Conservation (phyloP, 2,329 filamentous ascomycete genomes). For the Diaporthe vaccinii region DNA sequence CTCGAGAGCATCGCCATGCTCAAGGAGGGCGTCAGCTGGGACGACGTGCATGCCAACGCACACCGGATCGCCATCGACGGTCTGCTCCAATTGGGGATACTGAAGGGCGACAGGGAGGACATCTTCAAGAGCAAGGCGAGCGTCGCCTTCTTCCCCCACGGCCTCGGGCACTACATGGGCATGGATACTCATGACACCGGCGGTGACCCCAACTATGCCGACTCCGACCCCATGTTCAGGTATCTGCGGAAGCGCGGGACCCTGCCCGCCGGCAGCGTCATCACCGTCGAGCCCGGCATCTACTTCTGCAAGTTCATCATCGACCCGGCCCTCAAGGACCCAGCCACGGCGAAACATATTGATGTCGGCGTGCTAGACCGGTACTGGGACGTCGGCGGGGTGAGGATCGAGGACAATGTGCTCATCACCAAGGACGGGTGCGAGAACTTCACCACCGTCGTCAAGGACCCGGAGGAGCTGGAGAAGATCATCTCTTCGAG, state of each 20-base stretch:
- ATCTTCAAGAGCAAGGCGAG: slow-evolving; percentile 85
- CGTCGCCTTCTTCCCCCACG: slow-evolving; percentile 81
- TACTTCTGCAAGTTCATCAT: slow-evolving; percentile 96
- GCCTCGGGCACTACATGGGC: slow-evolving; percentile 83
- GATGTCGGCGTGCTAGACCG: slow-evolving; percentile 78
- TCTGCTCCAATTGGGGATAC: slow-evolving; percentile 80
- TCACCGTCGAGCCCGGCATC: slow-evolving; percentile 95
- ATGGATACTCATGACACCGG: slow-evolving; percentile 94
- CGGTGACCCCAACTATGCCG: slow-evolving; percentile 81
- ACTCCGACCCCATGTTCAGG: slow-evolving; percentile 86
- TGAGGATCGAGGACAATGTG: slow-evolving; percentile 77
- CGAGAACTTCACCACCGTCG: slow-evolving; percentile 75
- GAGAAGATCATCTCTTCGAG: slow-evolving; percentile 64
- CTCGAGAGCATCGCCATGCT: slow-evolving; percentile 79
- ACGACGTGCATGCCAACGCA: slow-evolving; percentile 83
- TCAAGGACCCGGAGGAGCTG: slow-evolving; percentile 72
- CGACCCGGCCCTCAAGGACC: slow-evolving; percentile 80
- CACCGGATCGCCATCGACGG: slow-evolving; percentile 88
- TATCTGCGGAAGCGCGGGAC: slow-evolving; percentile 85
- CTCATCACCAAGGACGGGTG: slow-evolving; percentile 72
- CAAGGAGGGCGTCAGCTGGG: slow-evolving; percentile 82
- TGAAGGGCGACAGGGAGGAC: slow-evolving; percentile 77
- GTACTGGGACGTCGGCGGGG: slow-evolving; percentile 87
- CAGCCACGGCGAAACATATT: slow-evolving; percentile 81
- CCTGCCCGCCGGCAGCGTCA: slow-evolving; percentile 83